phyloP scores from a whole-genome alignment of 2,329 filamentous ascomycete genomes.

The Dactylellina sp. region DNA sequence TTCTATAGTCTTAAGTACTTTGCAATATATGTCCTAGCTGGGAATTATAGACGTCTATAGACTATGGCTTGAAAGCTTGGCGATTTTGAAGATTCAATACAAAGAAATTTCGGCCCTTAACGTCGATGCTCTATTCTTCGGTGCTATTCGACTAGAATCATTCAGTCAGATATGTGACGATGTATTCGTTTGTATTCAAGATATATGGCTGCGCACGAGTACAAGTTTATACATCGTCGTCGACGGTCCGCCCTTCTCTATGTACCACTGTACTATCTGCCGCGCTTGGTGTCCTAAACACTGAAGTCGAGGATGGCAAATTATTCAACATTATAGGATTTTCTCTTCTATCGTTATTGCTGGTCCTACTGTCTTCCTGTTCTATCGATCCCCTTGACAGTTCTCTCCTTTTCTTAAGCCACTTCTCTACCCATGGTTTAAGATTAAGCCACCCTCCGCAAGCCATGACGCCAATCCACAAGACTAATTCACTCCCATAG shows the following conservation, averaged over 20 bases:
- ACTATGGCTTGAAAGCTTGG: too few relatives aligned
- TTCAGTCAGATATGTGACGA: too few relatives aligned
- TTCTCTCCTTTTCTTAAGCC: conserved; percentile 58
- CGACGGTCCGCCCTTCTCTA: conserved; percentile 7
- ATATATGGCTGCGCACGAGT: too few relatives aligned
- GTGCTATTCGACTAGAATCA: too few relatives aligned
- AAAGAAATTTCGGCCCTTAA: too few relatives aligned
- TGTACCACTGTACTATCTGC: conserved; percentile 9
- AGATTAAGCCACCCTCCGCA: conserved; percentile 76
- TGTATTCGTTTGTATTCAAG: too few relatives aligned
- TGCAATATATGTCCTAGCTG: too few relatives aligned
- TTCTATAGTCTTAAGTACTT: too few relatives aligned
- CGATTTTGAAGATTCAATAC: too few relatives aligned
- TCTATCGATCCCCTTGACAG: conserved; percentile 35
- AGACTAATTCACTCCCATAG: conserved; percentile 73
- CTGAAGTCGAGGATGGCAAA: conserved; percentile 72
- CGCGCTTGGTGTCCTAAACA: conserved; percentile 69
- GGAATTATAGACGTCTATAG: too few relatives aligned
- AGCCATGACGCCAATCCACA: conserved; percentile 76
- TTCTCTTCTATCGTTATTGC: not conserved
- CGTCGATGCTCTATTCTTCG: too few relatives aligned
- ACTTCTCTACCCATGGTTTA: conserved; percentile 69
- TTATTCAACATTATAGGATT: conserved; percentile 65
- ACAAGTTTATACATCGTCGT: conserved; percentile 20
- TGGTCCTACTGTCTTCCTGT: conserved; percentile 1